Conservation (phyloP, 1,284 basidiomycete species). For the Veloboletus limbatus region DNA sequence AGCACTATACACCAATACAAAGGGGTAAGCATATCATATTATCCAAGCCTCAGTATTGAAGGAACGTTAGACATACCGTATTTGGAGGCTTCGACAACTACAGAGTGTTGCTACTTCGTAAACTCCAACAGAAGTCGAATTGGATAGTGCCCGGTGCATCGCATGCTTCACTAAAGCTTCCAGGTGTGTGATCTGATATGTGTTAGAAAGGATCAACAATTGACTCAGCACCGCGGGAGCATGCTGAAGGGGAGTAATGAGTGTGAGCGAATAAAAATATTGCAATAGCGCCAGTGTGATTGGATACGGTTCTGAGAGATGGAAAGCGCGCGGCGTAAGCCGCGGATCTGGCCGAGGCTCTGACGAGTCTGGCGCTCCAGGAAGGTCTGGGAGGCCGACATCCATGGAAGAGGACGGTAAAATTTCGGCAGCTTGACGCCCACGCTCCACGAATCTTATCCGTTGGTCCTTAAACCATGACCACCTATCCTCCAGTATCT, state of each 20-base stretch:
- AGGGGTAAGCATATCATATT: constrained; percentile 15
- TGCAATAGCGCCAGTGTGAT: constrained; percentile 87
- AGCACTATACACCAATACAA: constrained; percentile 43
- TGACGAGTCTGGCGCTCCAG: constrained; percentile 43
- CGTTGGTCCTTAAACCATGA: constrained; percentile 87
- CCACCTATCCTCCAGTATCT: constrained; percentile 85
- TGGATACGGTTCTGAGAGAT: constrained; percentile 86
- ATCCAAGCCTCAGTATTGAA: background rate
- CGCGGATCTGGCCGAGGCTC: constrained; percentile 66
- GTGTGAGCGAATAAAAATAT: constrained; percentile 86
- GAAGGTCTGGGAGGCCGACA: constrained; percentile 56
- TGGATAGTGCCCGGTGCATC: constrained; percentile 84
- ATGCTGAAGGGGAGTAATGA: constrained; percentile 88
- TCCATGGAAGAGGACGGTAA: constrained; percentile 58
- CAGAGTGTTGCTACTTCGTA: constrained; percentile 93
- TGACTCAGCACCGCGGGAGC: constrained; percentile 87
- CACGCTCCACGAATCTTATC: constrained; percentile 52
- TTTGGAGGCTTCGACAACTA: constrained; percentile 83
- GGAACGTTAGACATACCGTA: constrained; percentile 59
- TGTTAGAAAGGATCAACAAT: constrained; percentile 79
- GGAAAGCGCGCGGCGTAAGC: constrained; percentile 73
- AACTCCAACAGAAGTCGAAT: constrained; percentile 82
- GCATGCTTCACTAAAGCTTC: constrained; percentile 83
- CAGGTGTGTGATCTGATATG: constrained; percentile 78
- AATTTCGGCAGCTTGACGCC: constrained; percentile 51